Conservation (phyloP, 768 basidiomycete genomes). For the Botryobasidium botryosum region DNA sequence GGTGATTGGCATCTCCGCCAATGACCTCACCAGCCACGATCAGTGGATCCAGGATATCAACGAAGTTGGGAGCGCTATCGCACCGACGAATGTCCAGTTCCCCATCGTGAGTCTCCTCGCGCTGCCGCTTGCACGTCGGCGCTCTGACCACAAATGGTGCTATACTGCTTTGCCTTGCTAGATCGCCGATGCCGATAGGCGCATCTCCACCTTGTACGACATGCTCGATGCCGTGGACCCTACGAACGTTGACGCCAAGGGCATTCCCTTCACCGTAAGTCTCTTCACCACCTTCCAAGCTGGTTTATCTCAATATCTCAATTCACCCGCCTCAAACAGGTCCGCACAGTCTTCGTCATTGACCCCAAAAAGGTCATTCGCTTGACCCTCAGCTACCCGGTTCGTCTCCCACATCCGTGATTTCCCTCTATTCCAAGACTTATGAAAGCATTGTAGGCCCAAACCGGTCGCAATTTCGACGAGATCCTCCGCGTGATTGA, state of each 20-base stretch:
- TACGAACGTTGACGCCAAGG: constrained; percentile 72
- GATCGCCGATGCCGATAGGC: constrained; percentile 88
- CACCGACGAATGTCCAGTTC: constrained; percentile 64
- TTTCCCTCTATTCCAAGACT: background rate
- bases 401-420: background rate
- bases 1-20: constrained; percentile 86
- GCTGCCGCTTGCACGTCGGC: background rate
- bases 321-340: constrained; percentile 24
- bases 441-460: constrained; percentile 27
- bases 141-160: background rate
- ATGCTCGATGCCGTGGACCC: constrained; percentile 95
- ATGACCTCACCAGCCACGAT: constrained; percentile 67
- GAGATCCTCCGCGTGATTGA: constrained; percentile 70
- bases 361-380: constrained; percentile 95
- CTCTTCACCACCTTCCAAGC: constrained; percentile 4
- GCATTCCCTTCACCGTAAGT: constrained; percentile 80
- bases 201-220: constrained; percentile 67
- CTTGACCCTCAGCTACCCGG: constrained; percentile 73
- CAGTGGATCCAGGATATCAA: constrained; percentile 85
- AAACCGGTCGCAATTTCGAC: constrained; percentile 87
- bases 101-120: constrained; percentile 53
- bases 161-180: constrained; percentile 17
- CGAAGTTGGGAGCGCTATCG: constrained; percentile 50
- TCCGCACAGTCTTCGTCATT: constrained; percentile 94
- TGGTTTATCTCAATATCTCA: background rate